Percentiles rank a stretch among this genome's conserved stretches.
These are phyloP conservation scores for Hansenula lynferdii DNA, from an alignment of 1,139 yeast species.

Conservation along the genomic window DNA sequence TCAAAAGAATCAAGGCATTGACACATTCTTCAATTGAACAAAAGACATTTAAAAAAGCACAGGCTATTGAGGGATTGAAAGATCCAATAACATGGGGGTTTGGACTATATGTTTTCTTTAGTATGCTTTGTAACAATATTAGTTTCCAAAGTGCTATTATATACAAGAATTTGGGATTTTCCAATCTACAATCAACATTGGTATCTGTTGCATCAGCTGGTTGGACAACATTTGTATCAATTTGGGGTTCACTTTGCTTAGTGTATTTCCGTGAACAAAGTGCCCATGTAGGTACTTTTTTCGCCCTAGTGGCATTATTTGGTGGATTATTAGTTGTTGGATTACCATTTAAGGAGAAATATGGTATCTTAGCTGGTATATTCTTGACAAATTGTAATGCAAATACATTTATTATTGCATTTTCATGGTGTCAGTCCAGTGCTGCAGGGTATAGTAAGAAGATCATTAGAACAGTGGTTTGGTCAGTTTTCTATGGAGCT, in stretches of 20 bases:
- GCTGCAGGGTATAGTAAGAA: slow-evolving; percentile 28
- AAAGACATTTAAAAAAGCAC: slow-evolving; percentile 46
- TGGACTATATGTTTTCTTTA: slow-evolving; percentile 33
- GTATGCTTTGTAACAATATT: slow-evolving; percentile 35
- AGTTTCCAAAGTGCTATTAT: slow-evolving; percentile 38
- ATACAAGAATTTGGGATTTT: slow-evolving; percentile 32
- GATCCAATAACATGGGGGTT: slow-evolving; percentile 49
- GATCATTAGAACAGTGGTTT: slow-evolving; percentile 21
- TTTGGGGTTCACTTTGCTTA: slow-evolving; percentile 16
- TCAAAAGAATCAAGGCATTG: slow-evolving; percentile 44
- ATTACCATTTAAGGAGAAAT: slow-evolving; percentile 23
- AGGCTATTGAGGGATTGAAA: slow-evolving; percentile 39
- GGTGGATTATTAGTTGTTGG: slow-evolving; percentile 28
- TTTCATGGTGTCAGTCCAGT: slow-evolving; percentile 21
- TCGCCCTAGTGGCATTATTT: slow-evolving; percentile 21
- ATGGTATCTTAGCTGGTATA: slow-evolving; percentile 29
- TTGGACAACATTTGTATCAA: slow-evolving; percentile 18
- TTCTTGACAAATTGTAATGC: slow-evolving; percentile 19
- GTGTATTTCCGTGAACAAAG: slow-evolving; percentile 15
- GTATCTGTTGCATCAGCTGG: slow-evolving; percentile 32
- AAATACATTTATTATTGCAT: slow-evolving; percentile 20
- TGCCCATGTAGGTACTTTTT: slow-evolving; percentile 16
- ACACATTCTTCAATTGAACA: slow-evolving; percentile 39
- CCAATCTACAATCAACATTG: slow-evolving; percentile 22
- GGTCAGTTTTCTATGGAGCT: slow-evolving; percentile 20